Evolutionary conservation across 768 basidiomycete genomes (phyloP).

Genomic region (Pholiota molesta): DNA sequence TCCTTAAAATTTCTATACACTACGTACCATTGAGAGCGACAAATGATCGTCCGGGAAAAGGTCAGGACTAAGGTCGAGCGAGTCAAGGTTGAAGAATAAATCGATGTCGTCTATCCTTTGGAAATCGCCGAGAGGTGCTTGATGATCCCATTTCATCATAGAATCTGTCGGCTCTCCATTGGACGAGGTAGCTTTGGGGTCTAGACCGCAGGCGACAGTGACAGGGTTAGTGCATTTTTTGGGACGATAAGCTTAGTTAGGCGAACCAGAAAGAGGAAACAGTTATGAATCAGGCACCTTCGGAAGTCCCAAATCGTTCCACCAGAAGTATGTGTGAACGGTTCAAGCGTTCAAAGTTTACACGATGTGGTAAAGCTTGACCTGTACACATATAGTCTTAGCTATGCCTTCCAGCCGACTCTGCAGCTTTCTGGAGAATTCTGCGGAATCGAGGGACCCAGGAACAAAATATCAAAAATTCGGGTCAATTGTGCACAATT

Average conservation of each 20-base stretch:
- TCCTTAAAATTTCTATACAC: neutral
- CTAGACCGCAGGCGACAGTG: neutral
- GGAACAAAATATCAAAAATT: neutral
- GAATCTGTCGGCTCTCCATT: neutral
- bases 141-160: conserved; percentile 3
- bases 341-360: neutral
- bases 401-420: neutral
- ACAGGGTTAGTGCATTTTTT: neutral
- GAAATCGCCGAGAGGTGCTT: neutral
- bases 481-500: neutral
- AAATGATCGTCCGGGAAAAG: neutral
- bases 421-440: neutral
- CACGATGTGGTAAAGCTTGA: neutral
- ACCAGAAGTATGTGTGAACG: neutral
- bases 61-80: neutral
- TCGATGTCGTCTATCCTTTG: neutral
- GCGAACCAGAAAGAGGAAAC: neutral
- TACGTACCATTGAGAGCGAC: neutral
- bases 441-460: neutral
- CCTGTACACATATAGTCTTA: neutral
- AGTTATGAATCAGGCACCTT: neutral
- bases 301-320: neutral
- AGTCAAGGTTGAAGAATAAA: neutral
- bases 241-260: neutral
- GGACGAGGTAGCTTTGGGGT: neutral